Evolutionary conservation across 2,329 filamentous ascomycete genomes (phyloP).

Genomic region (Pezicula radicicola): DNA sequence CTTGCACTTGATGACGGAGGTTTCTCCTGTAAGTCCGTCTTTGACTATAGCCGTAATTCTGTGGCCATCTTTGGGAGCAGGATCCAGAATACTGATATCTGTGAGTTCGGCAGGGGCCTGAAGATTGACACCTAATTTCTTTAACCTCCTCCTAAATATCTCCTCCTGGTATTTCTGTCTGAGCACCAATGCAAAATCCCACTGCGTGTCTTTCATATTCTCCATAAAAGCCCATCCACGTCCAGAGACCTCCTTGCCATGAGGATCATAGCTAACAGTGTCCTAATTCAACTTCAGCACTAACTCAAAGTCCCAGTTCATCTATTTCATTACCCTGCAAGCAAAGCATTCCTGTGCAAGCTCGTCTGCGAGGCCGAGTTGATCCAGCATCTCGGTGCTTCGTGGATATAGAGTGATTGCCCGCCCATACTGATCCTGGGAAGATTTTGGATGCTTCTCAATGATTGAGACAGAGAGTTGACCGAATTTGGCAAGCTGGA

Average conservation of each 20-base stretch:
- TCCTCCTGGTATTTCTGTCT: conserved; percentile 54
- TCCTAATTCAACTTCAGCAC: conserved; percentile 11
- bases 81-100: conserved; percentile 15
- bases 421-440: conserved; percentile 49
- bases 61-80: conserved; percentile 15
- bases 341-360: conserved; percentile 51
- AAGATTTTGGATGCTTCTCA: conserved; percentile 44
- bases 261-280: conserved; percentile 43
- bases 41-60: conserved; percentile 14
- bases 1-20: conserved; percentile 34
- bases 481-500: conserved; percentile 40
- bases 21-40: conserved; percentile 22
- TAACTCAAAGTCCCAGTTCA: too few species aligned
- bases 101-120: conserved; percentile 16
- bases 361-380: conserved; percentile 45
- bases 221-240: conserved; percentile 52
- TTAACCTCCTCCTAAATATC: conserved; percentile 42
- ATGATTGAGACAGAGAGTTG: conserved; percentile 40
- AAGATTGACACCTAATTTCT: conserved; percentile 17
- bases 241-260: conserved; percentile 41
- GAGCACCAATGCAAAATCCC: conserved; percentile 50
- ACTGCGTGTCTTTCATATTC: conserved; percentile 47
- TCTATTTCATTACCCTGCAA: conserved; percentile 29
- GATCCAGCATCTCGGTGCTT: conserved; percentile 48
- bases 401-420: conserved; percentile 52